Percentiles rank a stretch among this genome's conserved stretches.
These are phyloP conservation scores for Toxicodendron radicans DNA, from an alignment of 345 rosid species.

Conservation along the genomic window DNA sequence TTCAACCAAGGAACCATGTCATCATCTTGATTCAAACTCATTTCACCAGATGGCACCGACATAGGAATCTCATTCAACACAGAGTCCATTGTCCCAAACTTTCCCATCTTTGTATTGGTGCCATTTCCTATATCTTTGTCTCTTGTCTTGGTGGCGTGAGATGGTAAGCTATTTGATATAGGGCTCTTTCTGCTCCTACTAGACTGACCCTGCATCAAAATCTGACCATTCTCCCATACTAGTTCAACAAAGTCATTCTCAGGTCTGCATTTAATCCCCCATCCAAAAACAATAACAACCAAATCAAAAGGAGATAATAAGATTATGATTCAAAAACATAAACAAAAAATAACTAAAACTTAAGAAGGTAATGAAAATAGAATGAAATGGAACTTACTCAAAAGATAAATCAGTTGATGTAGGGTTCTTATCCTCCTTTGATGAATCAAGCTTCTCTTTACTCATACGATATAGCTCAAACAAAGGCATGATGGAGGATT, in stretches of 20 bases:
- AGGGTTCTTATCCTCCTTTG: constrained; percentile 39
- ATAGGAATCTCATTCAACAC: constrained; percentile 48
- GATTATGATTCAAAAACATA: constrained; percentile 6
- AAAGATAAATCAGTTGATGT: constrained; percentile 39
- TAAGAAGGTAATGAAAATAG: background rate
- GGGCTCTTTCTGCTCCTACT: constrained; percentile 43
- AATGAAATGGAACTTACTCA: constrained; percentile 50
- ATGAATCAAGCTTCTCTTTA: constrained; percentile 44
- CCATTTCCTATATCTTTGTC: constrained; percentile 37
- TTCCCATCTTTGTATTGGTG: constrained; percentile 31
- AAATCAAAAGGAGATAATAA: background rate
- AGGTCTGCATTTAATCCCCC: constrained; percentile 45
- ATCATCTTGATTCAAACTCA: constrained; percentile 60
- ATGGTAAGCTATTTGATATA: constrained; percentile 23
- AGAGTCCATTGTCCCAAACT: constrained; percentile 29
- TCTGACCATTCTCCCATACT: constrained; percentile 80
- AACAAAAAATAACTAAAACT: constrained; percentile 2
- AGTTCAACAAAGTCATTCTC: constrained; percentile 65
- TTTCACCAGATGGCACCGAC: constrained; percentile 47
- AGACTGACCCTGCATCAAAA: constrained; percentile 61
- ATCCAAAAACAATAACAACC: constrained; percentile 1
- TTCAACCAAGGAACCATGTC: constrained; percentile 69
- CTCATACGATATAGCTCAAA: constrained; percentile 69
- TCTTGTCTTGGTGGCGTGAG: constrained; percentile 29
- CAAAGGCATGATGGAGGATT: constrained; percentile 62